Percentiles rank a stretch among this genome's conserved stretches.
Evolutionary conservation across 352 stramenopile species (phyloP).

Genomic region (Phytophthora ohioensis): DNA sequence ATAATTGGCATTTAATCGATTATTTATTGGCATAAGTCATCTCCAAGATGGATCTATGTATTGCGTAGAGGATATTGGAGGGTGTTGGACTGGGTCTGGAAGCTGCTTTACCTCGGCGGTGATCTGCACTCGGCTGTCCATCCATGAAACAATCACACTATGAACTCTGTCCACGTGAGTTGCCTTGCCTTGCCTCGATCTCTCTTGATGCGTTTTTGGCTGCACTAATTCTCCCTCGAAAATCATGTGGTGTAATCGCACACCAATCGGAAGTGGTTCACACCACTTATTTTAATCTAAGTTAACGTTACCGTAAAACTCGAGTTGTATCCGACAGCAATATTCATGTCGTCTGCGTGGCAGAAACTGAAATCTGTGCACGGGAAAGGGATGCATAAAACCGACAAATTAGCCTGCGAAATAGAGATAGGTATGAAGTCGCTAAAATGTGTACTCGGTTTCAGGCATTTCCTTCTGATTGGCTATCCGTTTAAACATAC

Average conservation of each 20-base stretch:
- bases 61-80: not conserved
- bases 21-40: too few species aligned
- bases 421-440: too few species aligned
- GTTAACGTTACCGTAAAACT: too few species aligned
- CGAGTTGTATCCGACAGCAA: too few species aligned
- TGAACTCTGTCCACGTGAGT: not conserved
- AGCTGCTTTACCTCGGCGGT: constrained; percentile 35
- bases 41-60: constrained; percentile 8
- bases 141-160: constrained; percentile 44
- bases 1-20: not conserved
- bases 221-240: constrained; percentile 17
- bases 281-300: too few species aligned
- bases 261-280: not conserved
- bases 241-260: constrained; percentile 24
- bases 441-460: too few species aligned
- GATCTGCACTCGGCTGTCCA: constrained; percentile 32
- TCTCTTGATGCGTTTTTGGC: constrained; percentile 11
- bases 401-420: too few species aligned
- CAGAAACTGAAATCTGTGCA: too few species aligned
- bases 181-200: not conserved
- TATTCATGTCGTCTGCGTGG: too few species aligned
- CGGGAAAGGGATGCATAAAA: too few species aligned
- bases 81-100: not conserved
- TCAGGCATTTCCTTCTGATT: too few species aligned
- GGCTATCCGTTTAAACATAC: too few species aligned